Percentiles rank a stretch among this genome's conserved stretches.
Conservation (phyloP, 2,329 filamentous ascomycete species). For the Aspergillus nomiae region DNA sequence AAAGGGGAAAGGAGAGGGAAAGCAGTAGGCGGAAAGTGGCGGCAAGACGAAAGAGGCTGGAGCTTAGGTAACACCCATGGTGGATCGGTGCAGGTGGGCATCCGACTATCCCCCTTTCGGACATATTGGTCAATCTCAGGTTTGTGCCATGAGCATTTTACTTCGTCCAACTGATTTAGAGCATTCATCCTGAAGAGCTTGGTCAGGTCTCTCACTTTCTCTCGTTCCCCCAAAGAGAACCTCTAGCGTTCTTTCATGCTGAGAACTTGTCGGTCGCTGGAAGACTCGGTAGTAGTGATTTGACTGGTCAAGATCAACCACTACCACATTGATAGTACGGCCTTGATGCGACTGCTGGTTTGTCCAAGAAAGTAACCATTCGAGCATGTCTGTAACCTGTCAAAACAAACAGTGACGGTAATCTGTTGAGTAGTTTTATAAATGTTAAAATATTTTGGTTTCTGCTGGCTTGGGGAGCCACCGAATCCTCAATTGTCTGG, state of each 20-base stretch:
- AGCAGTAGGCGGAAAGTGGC: conserved; percentile 13
- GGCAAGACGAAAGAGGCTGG: conserved; percentile 7
- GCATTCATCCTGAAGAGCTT: background rate
- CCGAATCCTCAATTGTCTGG: background rate
- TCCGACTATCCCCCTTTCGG: conserved; percentile 11
- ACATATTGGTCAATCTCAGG: conserved; percentile 2
- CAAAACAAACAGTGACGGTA: background rate
- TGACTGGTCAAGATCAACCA: background rate
- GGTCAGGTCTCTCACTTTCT: background rate
- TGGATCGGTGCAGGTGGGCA: conserved; percentile 14
- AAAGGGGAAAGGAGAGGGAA: conserved; percentile 3
- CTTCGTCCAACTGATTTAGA: background rate
- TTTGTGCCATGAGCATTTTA: background rate
- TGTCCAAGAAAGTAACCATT: background rate
- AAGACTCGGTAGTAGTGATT: background rate
- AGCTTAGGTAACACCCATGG: conserved; percentile 11
- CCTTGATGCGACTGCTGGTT: background rate
- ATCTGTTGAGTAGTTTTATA: background rate
- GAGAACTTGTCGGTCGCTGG: background rate
- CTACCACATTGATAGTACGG: background rate
- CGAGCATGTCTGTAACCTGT: background rate
- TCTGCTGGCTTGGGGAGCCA: background rate
- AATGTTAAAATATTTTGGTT: background rate
- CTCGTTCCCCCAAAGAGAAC: background rate
- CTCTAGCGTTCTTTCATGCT: background rate